These are phyloP conservation scores for Zygoascus sp. DNA, from an alignment of 1,139 yeast genomes.

Conservation along the genomic window DNA sequence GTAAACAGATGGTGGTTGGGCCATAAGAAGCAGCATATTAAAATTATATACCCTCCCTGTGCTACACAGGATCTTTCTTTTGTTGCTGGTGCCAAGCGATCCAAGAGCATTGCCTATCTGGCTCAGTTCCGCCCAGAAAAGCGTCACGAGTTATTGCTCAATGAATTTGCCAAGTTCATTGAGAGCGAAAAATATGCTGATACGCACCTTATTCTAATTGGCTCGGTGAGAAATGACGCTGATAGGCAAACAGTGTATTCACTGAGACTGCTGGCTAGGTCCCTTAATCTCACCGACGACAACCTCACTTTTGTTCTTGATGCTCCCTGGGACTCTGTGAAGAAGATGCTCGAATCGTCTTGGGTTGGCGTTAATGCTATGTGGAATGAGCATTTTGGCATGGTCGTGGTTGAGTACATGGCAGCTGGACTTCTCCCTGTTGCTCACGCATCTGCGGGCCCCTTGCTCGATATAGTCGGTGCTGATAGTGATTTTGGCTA, in stretches of 20 bases:
- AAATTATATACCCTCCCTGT: slow-evolving; percentile 80
- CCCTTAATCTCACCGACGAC: slow-evolving; percentile 45
- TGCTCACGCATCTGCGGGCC: slow-evolving; percentile 95
- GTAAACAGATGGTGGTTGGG: slow-evolving; percentile 52
- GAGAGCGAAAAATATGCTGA: slow-evolving; percentile 17
- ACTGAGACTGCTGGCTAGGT: slow-evolving; percentile 45
- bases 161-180: slow-evolving; percentile 55
- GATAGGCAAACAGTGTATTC: slow-evolving; percentile 59
- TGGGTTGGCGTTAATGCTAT: slow-evolving; percentile 86
- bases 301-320: slow-evolving; percentile 66
- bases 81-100: slow-evolving; percentile 35
- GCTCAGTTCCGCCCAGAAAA: slow-evolving; percentile 98
- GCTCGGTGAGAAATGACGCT: slow-evolving; percentile 69
- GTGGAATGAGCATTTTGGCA: slow-evolving; percentile 99
- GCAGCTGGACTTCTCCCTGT: slow-evolving; percentile 84
- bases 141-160: slow-evolving; percentile 68
- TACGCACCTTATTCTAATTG: slow-evolving; percentile 61
- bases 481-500: slow-evolving; percentile 47
- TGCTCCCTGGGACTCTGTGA: slow-evolving; percentile 64
- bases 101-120: slow-evolving; percentile 61
- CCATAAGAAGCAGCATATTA: slow-evolving; percentile 33
- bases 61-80: slow-evolving; percentile 54
- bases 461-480: slow-evolving; percentile 75
- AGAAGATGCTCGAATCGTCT: slow-evolving; percentile 50
- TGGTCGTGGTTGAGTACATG: slow-evolving; percentile 91